Percentiles rank a stretch among this genome's conserved stretches.
Evolutionary conservation across 495 filamentous ascomycete genomes (phyloP).

Genomic region (Neurospora sp.): DNA sequence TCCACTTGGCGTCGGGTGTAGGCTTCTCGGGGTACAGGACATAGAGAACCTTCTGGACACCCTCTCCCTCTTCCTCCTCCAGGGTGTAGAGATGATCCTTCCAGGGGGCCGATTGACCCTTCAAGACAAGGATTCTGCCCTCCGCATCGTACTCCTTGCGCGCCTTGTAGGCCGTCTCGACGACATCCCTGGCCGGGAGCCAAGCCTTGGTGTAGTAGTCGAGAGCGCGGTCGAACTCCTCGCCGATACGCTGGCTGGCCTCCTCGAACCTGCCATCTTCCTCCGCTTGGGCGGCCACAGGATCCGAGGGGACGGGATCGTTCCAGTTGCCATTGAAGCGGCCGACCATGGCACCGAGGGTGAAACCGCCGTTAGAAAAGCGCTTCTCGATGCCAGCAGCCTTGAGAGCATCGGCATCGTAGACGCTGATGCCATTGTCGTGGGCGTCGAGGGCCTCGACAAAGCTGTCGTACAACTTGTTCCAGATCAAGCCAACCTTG

Average conservation of each 20-base stretch:
- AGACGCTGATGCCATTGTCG: conserved; percentile 84
- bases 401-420: conserved; percentile 54
- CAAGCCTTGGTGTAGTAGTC: conserved; percentile 62
- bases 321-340: conserved; percentile 72
- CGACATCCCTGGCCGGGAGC: conserved; percentile 77
- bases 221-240: conserved; percentile 71
- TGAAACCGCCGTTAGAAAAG: conserved; percentile 74
- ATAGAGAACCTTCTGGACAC: conserved; percentile 58
- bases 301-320: conserved; percentile 35
- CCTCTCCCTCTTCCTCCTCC: conserved; percentile 46
- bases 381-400: conserved; percentile 62
- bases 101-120: conserved; percentile 73
- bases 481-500: conserved; percentile 64
- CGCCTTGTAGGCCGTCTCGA: conserved; percentile 57
- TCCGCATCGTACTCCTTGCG: conserved; percentile 56
- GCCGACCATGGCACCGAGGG: conserved; percentile 70
- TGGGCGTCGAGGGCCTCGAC: conserved; percentile 95
- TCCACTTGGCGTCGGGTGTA: conserved; percentile 67
- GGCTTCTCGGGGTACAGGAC: conserved; percentile 86
- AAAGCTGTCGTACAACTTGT: conserved; percentile 87
- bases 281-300: conserved; percentile 51
- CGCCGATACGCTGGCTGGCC: conserved; percentile 74
- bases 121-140: conserved; percentile 73
- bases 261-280: conserved; percentile 73
- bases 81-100: conserved; percentile 90